Base-by-base conservation (phyloP, 805 yeast genomes). In the Sungouiella thailandica region DNA sequence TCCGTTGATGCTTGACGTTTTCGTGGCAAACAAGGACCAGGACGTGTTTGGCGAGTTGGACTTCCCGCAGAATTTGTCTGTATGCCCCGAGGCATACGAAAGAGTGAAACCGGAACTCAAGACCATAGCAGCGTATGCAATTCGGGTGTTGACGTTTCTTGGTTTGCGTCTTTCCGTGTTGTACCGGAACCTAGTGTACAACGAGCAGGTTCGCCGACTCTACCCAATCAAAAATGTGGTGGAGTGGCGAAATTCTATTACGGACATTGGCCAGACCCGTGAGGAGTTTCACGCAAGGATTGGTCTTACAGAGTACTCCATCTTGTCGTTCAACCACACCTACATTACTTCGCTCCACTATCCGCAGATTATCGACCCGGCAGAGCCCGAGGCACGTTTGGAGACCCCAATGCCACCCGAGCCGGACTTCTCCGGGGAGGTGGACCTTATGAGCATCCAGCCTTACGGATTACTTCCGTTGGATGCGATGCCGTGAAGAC, bases 1-100 rank as follows among this genome's bases (percentile, higher is more conserved):
- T 32, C 69, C 71, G 2, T 50, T 65, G 33, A 62, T 62, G 62
- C 39, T 58, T 27, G 69, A 65, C 31, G 60, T 63, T 4, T 58
- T 53, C 32, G 46, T 41, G 8, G 36, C 35, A 24, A 40, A 44
- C 14, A 39, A 49, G 15, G 65, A 56, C 31, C 36, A 36, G 7
- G 55, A 53, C 14, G 50, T 61, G 5, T 53, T 43, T 32, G 31
- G 26, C 23, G 51, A 49, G 25, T 41, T 61, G 20, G 55, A 48
- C 17, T 28, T 27, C 13, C 53, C 54, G 3, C 23, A 12, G 5
- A 32, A 28, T 7, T 28, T 33, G 18, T 39, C 47, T 16, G 23
- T 51, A 7, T 37, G 47, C 5, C 32, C 32, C 12, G 44, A 39
- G 10, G 28, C 37, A 7, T 52, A 55, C 33, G 32, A 32, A 5